Evolutionary conservation across 768 basidiomycete species (phyloP), one percentile per base, ranked within the genome.

Genomic region (Erythrobasidium yunnanense): DNA sequence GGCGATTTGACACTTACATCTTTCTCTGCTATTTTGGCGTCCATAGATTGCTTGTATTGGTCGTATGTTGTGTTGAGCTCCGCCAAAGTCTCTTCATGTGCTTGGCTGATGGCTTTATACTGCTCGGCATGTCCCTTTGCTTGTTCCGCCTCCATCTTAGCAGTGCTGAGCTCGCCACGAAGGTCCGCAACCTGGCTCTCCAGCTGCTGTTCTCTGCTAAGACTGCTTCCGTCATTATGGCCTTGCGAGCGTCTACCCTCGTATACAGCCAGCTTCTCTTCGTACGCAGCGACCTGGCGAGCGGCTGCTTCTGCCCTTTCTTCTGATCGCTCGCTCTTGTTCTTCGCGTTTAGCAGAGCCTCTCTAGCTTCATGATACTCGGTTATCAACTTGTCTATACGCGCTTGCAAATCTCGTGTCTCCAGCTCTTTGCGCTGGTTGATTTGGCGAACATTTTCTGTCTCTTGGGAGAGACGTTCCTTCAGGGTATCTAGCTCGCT

Each of bases 231-330:
- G 11, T 76, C 58, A 22, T 45, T 27, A 78, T 77, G 49, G 70
- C 68, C 4, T 73, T 49, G 2, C 75, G 71, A 2, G 76, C 80
- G 74, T 53, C 87, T 80, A 35, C 87, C 83, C 73, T 91, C 89
- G 71, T 89, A 92, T 1, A 91, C 87, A 1, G 88, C 80, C 27
- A 91, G 81, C 76, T 90, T 91, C 79, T 90, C 89, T 50, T 84
- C 82, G 63, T 84, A 84, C 30, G 87, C 87, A 68, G 87, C 83
- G 4, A 88, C 75, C 68, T 87, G 84, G 33, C 78, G 80, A 20
- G 75, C 76, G 32, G 88, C 76, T 42, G 85, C 83, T 20, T 82
- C 81, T 4, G 84, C 80, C 27, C 85, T 84, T 69, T 86, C 83
- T 74, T 88, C 84, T 4, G 89, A 80, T 72, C 74, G 75, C 50